phyloP scores from a whole-genome alignment of 257 asterid genomes.

The Sherardia arvensis region DNA sequence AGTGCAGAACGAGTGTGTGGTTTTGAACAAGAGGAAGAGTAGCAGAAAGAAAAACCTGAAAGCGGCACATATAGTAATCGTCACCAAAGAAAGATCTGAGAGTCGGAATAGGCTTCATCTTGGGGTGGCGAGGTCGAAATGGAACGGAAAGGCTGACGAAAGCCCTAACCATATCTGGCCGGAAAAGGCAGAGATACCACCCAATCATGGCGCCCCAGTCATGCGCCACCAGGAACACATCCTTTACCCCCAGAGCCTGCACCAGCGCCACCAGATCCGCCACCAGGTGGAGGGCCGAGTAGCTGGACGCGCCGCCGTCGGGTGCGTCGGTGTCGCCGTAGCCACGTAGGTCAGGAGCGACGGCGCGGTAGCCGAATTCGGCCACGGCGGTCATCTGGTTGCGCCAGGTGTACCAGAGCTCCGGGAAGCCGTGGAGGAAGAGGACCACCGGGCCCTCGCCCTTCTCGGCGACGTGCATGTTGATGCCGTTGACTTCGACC shows the following conservation, averaged over 20 bases:
- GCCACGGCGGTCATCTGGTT: constrained; percentile 60
- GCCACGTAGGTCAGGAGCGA: constrained; percentile 94
- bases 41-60: constrained; percentile 55
- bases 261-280: constrained; percentile 74
- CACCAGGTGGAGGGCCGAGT: constrained; percentile 55
- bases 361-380: constrained; percentile 63
- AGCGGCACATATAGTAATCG: constrained; percentile 88
- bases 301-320: constrained; percentile 16
- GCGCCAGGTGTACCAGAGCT: constrained; percentile 95
- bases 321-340: constrained; percentile 73
- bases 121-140: constrained; percentile 66
- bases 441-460: constrained; percentile 57
- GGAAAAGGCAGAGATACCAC: constrained; percentile 63
- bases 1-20: neutral
- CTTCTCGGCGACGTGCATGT: constrained; percentile 78
- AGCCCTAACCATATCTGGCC: constrained; percentile 75
- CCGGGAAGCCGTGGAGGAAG: constrained; percentile 93
- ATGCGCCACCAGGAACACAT: constrained; percentile 68
- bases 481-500: constrained; percentile 55
- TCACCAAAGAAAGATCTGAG: constrained; percentile 67
- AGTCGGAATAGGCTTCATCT: constrained; percentile 43
- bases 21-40: neutral
- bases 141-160: constrained; percentile 57
- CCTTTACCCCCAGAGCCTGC: constrained; percentile 29
- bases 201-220: constrained; percentile 94